These are phyloP conservation scores for Cercospora zeae-maydis DNA, from an alignment of 2,329 filamentous ascomycete species.

Conservation along the genomic window DNA sequence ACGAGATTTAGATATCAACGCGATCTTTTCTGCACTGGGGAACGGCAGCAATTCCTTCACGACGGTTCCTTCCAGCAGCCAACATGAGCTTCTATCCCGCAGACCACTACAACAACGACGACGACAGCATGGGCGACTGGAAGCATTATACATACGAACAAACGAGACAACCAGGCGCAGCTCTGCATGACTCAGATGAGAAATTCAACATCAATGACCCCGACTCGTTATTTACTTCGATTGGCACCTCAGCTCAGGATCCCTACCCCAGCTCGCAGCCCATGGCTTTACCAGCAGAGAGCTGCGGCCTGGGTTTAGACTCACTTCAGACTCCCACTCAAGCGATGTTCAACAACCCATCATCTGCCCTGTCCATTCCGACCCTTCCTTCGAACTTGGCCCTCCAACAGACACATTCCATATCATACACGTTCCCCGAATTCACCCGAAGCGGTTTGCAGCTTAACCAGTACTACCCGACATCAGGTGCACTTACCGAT, in stretches of 20 bases:
- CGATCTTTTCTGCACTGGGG: slow-evolving; percentile 10
- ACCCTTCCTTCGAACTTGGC: not conserved
- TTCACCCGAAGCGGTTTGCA: not conserved
- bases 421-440: slow-evolving; percentile 1
- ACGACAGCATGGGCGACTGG: slow-evolving; percentile 11
- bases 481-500: slow-evolving; percentile 16
- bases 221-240: slow-evolving; percentile 2
- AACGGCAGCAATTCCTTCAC: slow-evolving; percentile 14
- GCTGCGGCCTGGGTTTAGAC: slow-evolving; percentile 10
- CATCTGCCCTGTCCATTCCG: not conserved
- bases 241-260: slow-evolving; percentile 12
- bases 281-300: slow-evolving; percentile 19
- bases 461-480: slow-evolving; percentile 17
- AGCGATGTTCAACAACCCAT: slow-evolving; percentile 13
- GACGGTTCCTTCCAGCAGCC: slow-evolving; percentile 9
- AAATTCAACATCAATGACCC: slow-evolving; percentile 2
- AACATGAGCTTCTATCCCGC: slow-evolving; percentile 23
- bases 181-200: not conserved
- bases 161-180: not conserved
- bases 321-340: slow-evolving; percentile 21
- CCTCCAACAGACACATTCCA: not conserved
- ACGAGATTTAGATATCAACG: slow-evolving; percentile 15
- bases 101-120: slow-evolving; percentile 13
- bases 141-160: slow-evolving; percentile 15
- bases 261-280: slow-evolving; percentile 16